A percentile compares a stretch with the other conserved stretches of the same genome.
Conservation (phyloP, 306 rosid species). For the Trichosanthes truncata region DNA sequence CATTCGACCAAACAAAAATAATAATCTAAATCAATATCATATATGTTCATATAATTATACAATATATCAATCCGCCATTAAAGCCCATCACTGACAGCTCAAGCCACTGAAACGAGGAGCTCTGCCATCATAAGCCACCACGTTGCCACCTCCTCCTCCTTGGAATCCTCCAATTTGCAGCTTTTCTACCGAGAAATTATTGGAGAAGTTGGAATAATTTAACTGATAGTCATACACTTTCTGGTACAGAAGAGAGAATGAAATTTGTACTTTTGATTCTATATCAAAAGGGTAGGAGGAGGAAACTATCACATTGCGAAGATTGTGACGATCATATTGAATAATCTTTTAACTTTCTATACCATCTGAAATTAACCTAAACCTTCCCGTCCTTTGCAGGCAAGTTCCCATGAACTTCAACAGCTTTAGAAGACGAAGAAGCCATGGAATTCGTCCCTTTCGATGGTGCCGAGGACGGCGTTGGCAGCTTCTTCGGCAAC, state of each 20-base stretch:
- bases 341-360: not conserved
- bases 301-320: not conserved
- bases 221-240: not conserved
- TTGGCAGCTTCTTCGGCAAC: slow-evolving; percentile 86
- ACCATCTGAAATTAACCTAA: slow-evolving; percentile 12
- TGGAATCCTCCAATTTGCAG: not conserved
- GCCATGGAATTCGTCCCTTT: slow-evolving; percentile 55
- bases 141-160: not conserved
- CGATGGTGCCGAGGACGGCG: slow-evolving; percentile 84
- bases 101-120: not conserved
- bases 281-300: not conserved
- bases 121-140: not conserved
- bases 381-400: slow-evolving; percentile 56
- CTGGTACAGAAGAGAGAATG: not conserved
- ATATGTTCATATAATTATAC: slow-evolving; percentile 13
- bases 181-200: not conserved
- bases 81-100: not conserved
- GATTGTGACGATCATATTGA: not conserved
- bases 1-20: slow-evolving; percentile 15
- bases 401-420: slow-evolving; percentile 17
- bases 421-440: slow-evolving; percentile 19
- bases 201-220: not conserved
- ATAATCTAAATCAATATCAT: slow-evolving; percentile 20
- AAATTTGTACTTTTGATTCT: not conserved
- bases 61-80: slow-evolving; percentile 1